Evolutionary conservation across 768 basidiomycete genomes (phyloP).

Genomic region (Leccinum rimulosum): DNA sequence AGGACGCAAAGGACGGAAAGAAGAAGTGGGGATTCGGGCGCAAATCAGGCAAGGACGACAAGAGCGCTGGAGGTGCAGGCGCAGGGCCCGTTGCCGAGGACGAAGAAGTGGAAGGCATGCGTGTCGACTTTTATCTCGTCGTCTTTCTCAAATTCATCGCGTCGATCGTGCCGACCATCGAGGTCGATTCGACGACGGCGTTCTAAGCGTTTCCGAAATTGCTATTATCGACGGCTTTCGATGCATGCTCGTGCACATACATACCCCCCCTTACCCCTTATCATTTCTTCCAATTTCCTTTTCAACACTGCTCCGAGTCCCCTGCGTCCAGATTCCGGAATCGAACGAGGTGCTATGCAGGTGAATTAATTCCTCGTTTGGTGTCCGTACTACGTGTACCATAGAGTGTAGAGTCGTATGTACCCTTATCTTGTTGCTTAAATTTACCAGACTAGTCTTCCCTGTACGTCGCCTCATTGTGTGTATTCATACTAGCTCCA

Average conservation of each 20-base stretch:
- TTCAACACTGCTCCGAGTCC: not conserved
- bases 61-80: constrained; percentile 21
- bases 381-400: constrained; percentile 10
- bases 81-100: constrained; percentile 21
- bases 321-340: constrained; percentile 3
- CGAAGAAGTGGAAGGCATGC: constrained; percentile 83
- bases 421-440: constrained; percentile 20
- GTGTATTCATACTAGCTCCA: too few species aligned
- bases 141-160: constrained; percentile 99
- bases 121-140: constrained; percentile 97
- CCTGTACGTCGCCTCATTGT: too few species aligned
- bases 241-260: not conserved
- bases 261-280: not conserved
- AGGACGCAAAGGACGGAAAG: constrained; percentile 48
- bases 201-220: constrained; percentile 38
- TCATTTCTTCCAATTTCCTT: not conserved
- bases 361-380: not conserved
- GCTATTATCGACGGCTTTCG: not conserved
- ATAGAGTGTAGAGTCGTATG: constrained; percentile 27
- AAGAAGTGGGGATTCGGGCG: constrained; percentile 86
- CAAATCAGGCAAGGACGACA: constrained; percentile 60
- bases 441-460: not conserved
- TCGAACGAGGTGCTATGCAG: not conserved
- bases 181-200: constrained; percentile 89
- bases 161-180: constrained; percentile 97